These are phyloP conservation scores for Citrus mangshanensis DNA, from an alignment of 345 rosid genomes.

Conservation along the genomic window DNA sequence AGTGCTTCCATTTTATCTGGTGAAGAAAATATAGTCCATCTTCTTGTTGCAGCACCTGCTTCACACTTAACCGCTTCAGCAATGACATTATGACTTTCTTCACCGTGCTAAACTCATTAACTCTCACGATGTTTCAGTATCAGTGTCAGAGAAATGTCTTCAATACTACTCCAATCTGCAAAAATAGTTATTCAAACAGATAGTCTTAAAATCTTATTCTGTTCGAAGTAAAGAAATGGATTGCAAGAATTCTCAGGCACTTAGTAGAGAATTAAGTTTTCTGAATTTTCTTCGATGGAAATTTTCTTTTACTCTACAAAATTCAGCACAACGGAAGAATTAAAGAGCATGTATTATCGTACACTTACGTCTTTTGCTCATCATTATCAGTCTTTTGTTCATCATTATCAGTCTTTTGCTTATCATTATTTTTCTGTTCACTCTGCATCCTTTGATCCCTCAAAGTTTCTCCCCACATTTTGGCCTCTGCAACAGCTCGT, in stretches of 20 bases:
- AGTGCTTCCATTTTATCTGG: neutral
- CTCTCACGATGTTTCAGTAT: neutral
- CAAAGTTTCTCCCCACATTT: constrained; percentile 45
- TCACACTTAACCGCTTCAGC: neutral
- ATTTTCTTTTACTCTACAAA: neutral
- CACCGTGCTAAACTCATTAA: neutral
- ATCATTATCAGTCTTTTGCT: neutral
- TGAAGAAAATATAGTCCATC: neutral
- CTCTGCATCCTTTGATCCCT: constrained; percentile 38
- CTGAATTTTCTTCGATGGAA: neutral
- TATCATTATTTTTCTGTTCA: neutral
- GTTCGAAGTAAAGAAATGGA: neutral
- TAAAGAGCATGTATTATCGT: neutral
- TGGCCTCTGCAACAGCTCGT: constrained; percentile 37
- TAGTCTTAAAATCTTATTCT: neutral
- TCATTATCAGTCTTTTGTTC: neutral
- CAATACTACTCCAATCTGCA: neutral
- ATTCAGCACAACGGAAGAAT: neutral
- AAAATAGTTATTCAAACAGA: neutral
- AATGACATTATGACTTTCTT: neutral
- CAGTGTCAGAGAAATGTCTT: neutral
- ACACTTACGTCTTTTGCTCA: constrained; percentile 21
- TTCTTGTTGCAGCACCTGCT: neutral
- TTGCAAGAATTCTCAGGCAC: neutral
- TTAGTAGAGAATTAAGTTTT: neutral